These are phyloP conservation scores for Lojkania enalia DNA, from an alignment of 2,329 filamentous ascomycete genomes.

Conservation along the genomic window DNA sequence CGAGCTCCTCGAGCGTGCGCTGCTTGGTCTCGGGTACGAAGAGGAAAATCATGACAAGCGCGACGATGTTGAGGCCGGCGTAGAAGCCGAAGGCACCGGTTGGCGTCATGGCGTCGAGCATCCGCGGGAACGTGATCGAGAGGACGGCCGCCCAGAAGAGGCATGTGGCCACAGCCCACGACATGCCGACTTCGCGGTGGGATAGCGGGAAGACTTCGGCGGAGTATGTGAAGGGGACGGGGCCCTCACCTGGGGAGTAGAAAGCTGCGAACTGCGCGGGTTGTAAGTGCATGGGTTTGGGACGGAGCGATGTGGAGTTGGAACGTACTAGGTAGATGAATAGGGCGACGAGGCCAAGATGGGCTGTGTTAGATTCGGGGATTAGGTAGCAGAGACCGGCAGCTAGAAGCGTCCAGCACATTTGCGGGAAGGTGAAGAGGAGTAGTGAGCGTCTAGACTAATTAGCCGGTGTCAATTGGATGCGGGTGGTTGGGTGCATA, in stretches of 20 bases:
- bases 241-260: conserved; percentile 48
- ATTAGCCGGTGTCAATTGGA: too few species aligned
- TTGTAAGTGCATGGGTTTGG: neutral
- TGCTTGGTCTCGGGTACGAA: conserved; percentile 39
- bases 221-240: conserved; percentile 69
- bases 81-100: conserved; percentile 47
- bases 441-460: conserved; percentile 54
- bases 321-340: conserved; percentile 55
- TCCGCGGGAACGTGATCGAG: conserved; percentile 44
- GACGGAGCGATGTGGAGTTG: neutral
- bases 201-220: conserved; percentile 71
- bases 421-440: conserved; percentile 54
- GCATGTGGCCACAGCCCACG: conserved; percentile 46
- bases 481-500: neutral
- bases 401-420: conserved; percentile 53
- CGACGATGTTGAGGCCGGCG: conserved; percentile 37
- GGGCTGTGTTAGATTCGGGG: conserved; percentile 40
- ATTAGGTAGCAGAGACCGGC: conserved; percentile 59
- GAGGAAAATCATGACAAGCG: conserved; percentile 34
- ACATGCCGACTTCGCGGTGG: conserved; percentile 57
- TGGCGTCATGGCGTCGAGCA: conserved; percentile 39
- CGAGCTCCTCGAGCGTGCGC: conserved; percentile 35
- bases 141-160: conserved; percentile 48
- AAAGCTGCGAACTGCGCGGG: conserved; percentile 53
- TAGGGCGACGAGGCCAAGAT: conserved; percentile 55